A percentile compares a stretch with the other conserved stretches of the same genome.
Conservation (phyloP, 2,329 filamentous ascomycete species). For the Epichloe amarillans region DNA sequence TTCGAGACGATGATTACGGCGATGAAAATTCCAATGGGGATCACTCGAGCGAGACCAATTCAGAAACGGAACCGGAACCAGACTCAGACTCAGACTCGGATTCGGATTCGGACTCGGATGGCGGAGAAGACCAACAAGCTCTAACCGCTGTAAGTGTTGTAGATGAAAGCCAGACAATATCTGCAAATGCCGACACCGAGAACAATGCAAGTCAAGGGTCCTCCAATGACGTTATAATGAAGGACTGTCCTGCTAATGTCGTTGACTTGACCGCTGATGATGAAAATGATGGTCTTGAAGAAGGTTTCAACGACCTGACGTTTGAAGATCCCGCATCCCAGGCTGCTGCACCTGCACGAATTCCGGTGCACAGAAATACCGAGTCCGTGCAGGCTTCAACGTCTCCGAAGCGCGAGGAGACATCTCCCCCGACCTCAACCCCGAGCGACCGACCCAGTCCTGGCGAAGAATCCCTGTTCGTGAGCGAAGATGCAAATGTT, state of each 20-base stretch:
- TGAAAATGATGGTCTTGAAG: neutral
- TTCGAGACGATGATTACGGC: neutral
- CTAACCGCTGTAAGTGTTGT: neutral
- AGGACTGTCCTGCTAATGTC: neutral
- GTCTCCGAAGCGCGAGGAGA: neutral
- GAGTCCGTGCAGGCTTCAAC: neutral
- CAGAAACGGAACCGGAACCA: neutral
- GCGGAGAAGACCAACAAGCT: neutral
- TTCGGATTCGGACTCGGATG: neutral
- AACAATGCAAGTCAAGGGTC: neutral
- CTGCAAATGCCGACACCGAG: neutral
- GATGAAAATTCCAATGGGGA: neutral
- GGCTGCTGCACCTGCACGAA: neutral
- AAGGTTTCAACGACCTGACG: neutral
- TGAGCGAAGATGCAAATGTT: neutral
- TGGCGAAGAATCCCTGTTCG: constrained; percentile 1
- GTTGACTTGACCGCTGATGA: neutral
- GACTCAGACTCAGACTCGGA: neutral
- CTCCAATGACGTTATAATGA: neutral
- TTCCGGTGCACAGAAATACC: neutral
- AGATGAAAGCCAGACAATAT: neutral
- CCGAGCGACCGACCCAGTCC: neutral
- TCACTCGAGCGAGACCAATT: neutral
- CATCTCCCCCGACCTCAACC: neutral
- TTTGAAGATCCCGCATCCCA: neutral